Evolutionary conservation across 2,329 filamentous ascomycete species (phyloP), one percentile per base, ranked within the genome.

Genomic region (Drechslerella dactyloides): DNA sequence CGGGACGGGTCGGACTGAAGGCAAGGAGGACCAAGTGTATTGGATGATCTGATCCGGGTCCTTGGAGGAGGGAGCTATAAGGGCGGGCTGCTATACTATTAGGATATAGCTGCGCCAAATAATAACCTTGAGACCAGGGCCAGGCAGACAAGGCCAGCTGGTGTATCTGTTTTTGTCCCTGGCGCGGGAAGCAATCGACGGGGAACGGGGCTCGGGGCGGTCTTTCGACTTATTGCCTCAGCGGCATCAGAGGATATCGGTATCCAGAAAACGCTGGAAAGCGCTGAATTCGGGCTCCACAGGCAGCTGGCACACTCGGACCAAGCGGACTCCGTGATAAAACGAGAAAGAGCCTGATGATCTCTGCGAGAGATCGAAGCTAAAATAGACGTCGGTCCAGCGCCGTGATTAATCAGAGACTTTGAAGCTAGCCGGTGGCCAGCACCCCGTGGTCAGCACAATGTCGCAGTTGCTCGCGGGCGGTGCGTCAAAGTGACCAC

Each of bases 11-110:
- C 61, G 37, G 48, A 46, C 57, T 55, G 54, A 64, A 59, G 58
- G 65, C 58, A 63, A 69, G 66, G 59, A 70, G 66, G 37, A 55
- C 48, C 30, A 23, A 53, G 33, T 46, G 42, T 57, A 54, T 51
- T 37, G 53, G 35, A 55, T 40, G 50, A 70, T 48, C 59, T 19
- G 30, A 24, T n/a, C 54, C 53, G 58, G 58, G 59, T 63, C 59
- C 58, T 69, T 69, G 65, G 52, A 51, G 52, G 53, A n/a, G 42
- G 64, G 53, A 58, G 66, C 48, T 70, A 64, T 70, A 64, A 23
- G 51, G 48, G 58, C 37, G 46, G 42, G 27, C 46, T 23, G 54
- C 63, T 70, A 70, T 63, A 55, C 46, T 59, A 56, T 58, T 54
- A n/a, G 50, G 48, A 59, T 70, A 70, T 70, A 70, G 48, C 59